Conservation (phyloP, 176 grass and related monocot genomes). For the Puya raimondii region DNA sequence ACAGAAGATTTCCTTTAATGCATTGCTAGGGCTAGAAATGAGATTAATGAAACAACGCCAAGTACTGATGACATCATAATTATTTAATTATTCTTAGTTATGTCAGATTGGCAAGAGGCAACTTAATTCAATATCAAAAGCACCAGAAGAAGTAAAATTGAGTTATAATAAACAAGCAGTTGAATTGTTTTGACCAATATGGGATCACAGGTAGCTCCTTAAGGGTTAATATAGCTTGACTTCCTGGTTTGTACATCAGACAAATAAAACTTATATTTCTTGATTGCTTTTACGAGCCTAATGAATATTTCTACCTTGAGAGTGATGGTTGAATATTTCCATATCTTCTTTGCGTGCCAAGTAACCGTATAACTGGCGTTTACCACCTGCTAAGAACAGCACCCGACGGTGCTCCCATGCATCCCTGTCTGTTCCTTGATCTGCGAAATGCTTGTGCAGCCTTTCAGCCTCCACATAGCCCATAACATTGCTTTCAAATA, state of each 20-base stretch:
- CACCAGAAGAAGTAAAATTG: too few species aligned
- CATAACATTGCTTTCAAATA: constrained; percentile 69
- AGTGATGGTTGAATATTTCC: constrained; percentile 60
- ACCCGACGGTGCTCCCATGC: constrained; percentile 36
- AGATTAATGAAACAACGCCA: too few species aligned
- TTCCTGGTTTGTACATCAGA: not conserved
- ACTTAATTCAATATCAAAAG: too few species aligned
- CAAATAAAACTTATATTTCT: too few species aligned
- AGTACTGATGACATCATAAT: too few species aligned
- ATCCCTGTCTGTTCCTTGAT: constrained; percentile 52
- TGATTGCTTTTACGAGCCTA: not conserved
- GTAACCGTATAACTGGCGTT: constrained; percentile 73
- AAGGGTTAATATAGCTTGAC: not conserved
- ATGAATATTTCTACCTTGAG: constrained; percentile 37
- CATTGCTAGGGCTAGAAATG: too few species aligned
- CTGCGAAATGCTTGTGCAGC: constrained; percentile 61
- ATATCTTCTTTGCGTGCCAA: constrained; percentile 75
- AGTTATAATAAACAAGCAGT: too few species aligned
- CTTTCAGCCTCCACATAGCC: constrained; percentile 78
- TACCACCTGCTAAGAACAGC: constrained; percentile 57
- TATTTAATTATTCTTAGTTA: too few species aligned
- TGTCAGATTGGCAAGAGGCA: too few species aligned
- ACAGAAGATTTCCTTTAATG: too few species aligned
- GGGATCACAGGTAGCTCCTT: too few species aligned
- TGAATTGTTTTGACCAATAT: too few species aligned